Base-by-base conservation (phyloP, 306 rosid genomes). In the Medicago arabica region DNA sequence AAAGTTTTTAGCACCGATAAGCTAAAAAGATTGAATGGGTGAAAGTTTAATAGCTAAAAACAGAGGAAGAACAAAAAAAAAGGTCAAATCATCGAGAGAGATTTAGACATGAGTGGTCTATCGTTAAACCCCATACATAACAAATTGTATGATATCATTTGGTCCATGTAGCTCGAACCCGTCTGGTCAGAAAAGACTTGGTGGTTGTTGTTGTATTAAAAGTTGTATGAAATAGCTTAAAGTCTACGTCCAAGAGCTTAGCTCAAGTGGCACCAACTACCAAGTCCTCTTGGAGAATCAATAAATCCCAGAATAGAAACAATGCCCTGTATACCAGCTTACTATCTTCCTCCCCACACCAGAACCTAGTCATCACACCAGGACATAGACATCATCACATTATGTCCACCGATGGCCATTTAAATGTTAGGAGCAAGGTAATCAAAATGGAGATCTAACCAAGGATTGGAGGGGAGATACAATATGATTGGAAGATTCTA, bases 181-280 rank as follows among this genome's bases (percentile, higher is more conserved):
- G 9, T 21, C 15, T 38, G 8, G 49, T 64, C 28, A 31, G 69
- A 38, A 39, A 60, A 64, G 47, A 16, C 25, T 16, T 38, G 69
- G 17, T 64, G 69, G 69, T 38, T 31, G 49, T 38, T 8, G 69
- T 9, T 39, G 8, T 16, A 63, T 63, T 16, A 44, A 53, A 62
- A 25, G 38, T 54, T 69, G 69, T 58, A 81, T 31, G 53, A 36
- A 62, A 28, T 66, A 57, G 18, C 28, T 47, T 8, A 40, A 60
- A 68, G 47, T 63, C 47, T 79, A 55, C 69, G n/a, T 53, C 38
- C 55, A 78, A 44, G 54, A 47, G 74, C 67, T 25, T 40, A 53
- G 60, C 44, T 43, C 44, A 18, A 44, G 54, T 14, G 73, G 69
- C 78, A 55, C 4, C 54, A 60, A 70, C 40, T 74, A 63, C 4